Conservation (phyloP, 768 basidiomycete genomes). For the Leccinellum rugosiceps region DNA sequence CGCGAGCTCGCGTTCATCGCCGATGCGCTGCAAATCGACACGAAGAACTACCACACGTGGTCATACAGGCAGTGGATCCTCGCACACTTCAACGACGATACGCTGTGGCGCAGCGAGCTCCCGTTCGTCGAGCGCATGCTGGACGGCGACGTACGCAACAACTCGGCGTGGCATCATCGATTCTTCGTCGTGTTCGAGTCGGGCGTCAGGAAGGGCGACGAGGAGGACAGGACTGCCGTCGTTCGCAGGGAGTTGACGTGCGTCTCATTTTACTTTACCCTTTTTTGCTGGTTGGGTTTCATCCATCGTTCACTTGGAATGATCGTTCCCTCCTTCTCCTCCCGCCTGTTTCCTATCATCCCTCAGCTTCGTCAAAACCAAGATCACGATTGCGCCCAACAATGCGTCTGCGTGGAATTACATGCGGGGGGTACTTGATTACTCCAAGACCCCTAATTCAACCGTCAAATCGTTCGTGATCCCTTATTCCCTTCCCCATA, state of each 20-base stretch:
- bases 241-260: slow-evolving; percentile 73
- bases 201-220: slow-evolving; percentile 58
- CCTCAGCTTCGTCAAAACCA: slow-evolving; percentile 75
- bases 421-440: slow-evolving; percentile 77
- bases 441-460: slow-evolving; percentile 56
- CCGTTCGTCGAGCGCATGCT: slow-evolving; percentile 71
- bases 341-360: not conserved
- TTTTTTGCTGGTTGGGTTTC: not conserved
- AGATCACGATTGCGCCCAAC: slow-evolving; percentile 83
- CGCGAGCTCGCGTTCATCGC: slow-evolving; percentile 83
- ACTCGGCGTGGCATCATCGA: slow-evolving; percentile 96
- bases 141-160: slow-evolving; percentile 81
- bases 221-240: slow-evolving; percentile 56
- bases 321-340: not conserved
- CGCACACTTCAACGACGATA: slow-evolving; percentile 72
- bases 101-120: slow-evolving; percentile 74
- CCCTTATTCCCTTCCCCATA: slow-evolving; percentile 51
- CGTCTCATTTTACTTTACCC: slow-evolving; percentile 28
- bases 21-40: slow-evolving; percentile 65
- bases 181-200: slow-evolving; percentile 82
- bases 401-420: slow-evolving; percentile 98
- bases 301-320: not conserved
- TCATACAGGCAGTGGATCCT: slow-evolving; percentile 95
- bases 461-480: slow-evolving; percentile 55
- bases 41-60: slow-evolving; percentile 99